Base-by-base conservation (phyloP, 2,329 filamentous ascomycete genomes). In the Monilinia fructicola region DNA sequence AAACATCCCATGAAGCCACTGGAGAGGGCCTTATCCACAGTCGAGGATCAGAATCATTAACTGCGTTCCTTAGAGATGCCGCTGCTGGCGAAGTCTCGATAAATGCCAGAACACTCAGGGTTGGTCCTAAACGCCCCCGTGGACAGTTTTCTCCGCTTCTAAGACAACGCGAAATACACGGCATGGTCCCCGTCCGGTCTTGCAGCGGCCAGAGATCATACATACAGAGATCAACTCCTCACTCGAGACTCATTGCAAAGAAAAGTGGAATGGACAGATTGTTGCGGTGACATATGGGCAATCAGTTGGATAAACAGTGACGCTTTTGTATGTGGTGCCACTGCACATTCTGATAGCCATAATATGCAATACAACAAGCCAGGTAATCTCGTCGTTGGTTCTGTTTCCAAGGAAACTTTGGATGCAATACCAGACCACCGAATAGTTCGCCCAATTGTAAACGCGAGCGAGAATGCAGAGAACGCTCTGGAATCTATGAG, bases 291-390 rank as follows among this genome's bases (percentile, higher is more conserved):
- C 71, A 83, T 89, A 54, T 79, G 81, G 28, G 84, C 85, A 2
- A 79, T 87, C 59, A 80, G 79, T 23, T 89, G 87, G 87, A 78
- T 84, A 0, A 83, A 83, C 0, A 73, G 82, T 26, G 73, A 79
- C n/a, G 65, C 71, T 9, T 85, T 88, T 62, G 73, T 89, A n/a
- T 87, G 85, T 69, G 87, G 87, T 44, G 85, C 86, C 0, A 87
- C 85, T 0, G 83, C 84, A 0, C 86, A 89, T 75, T 88, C 85
- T 0, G 87, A 89, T 70, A 77, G 79, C 0, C 84, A 86, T 53
- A 89, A 88, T 67, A 85, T 88, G 72, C 86, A 88, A 69, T 89
- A 89, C 72, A 89, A 89, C 71, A 87, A 85, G 70, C 82, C 84
- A 0, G 86, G 87, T 0, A 89, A 89, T 71, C 75, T 89, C 12